Percentiles rank a stretch among this genome's conserved stretches.
phyloP scores from a whole-genome alignment of 2,329 filamentous ascomycete species.

The Westerdykella aurantiaca region DNA sequence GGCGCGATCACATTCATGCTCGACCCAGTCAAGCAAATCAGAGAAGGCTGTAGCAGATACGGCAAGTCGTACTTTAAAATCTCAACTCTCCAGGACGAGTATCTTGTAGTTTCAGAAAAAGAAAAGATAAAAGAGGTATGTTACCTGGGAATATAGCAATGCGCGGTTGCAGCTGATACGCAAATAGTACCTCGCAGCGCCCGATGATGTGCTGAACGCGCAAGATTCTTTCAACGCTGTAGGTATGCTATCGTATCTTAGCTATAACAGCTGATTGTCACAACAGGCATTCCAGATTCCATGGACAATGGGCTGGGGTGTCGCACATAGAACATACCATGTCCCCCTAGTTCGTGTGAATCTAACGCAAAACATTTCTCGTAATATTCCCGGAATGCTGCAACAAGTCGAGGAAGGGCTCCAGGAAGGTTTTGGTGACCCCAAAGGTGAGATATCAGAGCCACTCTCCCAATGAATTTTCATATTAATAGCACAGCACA shows the following conservation, averaged over 20 bases:
- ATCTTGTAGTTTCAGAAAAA: constrained; percentile 1
- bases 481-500: neutral
- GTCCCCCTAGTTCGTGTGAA: neutral
- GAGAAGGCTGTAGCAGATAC: neutral
- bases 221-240: constrained; percentile 3
- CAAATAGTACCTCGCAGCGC: constrained; percentile 1
- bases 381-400: neutral
- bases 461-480: neutral
- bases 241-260: neutral
- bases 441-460: neutral
- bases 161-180: too few relatives aligned
- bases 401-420: neutral
- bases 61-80: neutral
- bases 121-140: neutral
- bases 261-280: neutral
- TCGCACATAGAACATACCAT: constrained; percentile 4
- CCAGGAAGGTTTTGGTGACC: neutral
- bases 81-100: constrained; percentile 2
- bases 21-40: neutral
- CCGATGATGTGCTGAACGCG: constrained; percentile 1
- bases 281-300: constrained; percentile 1
- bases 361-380: constrained; percentile 1
- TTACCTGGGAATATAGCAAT: too few relatives aligned
- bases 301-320: constrained; percentile 3
- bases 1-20: constrained; percentile 1